Conservation (phyloP, 257 asterid genomes). For the Solanum rostratum region DNA sequence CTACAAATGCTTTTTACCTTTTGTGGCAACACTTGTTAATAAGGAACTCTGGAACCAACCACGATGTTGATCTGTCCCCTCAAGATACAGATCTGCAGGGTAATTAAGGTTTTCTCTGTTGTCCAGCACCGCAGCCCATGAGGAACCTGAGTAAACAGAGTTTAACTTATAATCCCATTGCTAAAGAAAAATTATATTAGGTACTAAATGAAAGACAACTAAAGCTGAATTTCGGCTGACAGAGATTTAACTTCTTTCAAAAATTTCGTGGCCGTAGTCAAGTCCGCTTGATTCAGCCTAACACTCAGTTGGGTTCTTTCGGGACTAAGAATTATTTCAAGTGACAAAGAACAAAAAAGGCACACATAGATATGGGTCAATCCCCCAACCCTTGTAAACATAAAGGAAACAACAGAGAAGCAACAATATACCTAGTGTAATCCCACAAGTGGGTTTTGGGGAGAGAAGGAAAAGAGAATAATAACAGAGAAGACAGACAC, state of each 20-base stretch:
- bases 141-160: constrained; percentile 54
- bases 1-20: constrained; percentile 37
- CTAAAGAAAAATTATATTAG: background rate
- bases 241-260: background rate
- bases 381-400: background rate
- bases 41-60: constrained; percentile 99
- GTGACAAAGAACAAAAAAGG: background rate
- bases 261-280: background rate
- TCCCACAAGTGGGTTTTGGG: background rate
- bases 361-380: background rate
- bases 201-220: background rate
- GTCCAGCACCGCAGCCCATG: constrained; percentile 97
- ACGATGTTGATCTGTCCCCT: constrained; percentile 99
- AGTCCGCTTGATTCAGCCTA: background rate
- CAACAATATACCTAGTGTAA: background rate
- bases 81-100: constrained; percentile 97
- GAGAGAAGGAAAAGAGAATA: background rate
- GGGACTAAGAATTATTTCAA: background rate
- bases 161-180: background rate
- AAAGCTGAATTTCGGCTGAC: background rate
- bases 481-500: background rate
- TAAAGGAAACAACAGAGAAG: background rate
- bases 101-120: constrained; percentile 63
- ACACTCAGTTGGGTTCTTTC: background rate
- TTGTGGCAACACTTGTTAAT: constrained; percentile 83